phyloP scores from a whole-genome alignment of 345 rosid species.

The Linum lewisii region DNA sequence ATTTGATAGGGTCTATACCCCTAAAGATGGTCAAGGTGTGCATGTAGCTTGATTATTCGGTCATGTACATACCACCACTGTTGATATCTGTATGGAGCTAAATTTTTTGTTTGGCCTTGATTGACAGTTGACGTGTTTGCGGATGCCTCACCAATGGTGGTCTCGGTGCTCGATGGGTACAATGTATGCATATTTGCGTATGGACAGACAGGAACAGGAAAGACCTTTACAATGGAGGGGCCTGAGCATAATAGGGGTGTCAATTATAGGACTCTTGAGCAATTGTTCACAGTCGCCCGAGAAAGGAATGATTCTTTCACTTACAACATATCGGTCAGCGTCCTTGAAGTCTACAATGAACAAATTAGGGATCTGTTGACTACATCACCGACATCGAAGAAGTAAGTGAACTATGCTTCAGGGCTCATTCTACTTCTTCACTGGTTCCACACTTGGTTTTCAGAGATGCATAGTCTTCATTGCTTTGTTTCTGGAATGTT shows the following conservation, averaged over 20 bases:
- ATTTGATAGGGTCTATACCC: constrained; percentile 80
- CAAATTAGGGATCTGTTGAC: constrained; percentile 90
- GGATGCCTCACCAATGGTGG: constrained; percentile 84
- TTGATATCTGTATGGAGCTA: constrained; percentile 3
- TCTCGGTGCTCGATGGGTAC: constrained; percentile 90
- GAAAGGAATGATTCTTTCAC: constrained; percentile 69
- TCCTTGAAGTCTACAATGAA: constrained; percentile 94
- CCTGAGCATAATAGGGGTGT: constrained; percentile 77
- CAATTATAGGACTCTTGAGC: constrained; percentile 84
- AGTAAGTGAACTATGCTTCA: constrained; percentile 31
- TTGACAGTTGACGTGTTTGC: constrained; percentile 77
- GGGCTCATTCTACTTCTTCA: neutral
- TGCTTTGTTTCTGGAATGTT: constrained; percentile 6
- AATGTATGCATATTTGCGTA: constrained; percentile 96
- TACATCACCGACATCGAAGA: constrained; percentile 66
- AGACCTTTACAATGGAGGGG: constrained; percentile 99
- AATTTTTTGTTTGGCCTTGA: constrained; percentile 13
- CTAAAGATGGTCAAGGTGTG: constrained; percentile 87
- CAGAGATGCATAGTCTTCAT: neutral
- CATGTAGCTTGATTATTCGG: neutral
- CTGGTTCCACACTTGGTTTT: no score
- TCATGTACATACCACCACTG: neutral
- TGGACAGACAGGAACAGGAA: constrained; percentile 98
- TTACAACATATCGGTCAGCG: constrained; percentile 79
- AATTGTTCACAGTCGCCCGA: constrained; percentile 55